A percentile compares a stretch with the other conserved stretches of the same genome.
Conservation (phyloP, 2,329 filamentous ascomycete genomes). For the Aspergillus tubingensis region DNA sequence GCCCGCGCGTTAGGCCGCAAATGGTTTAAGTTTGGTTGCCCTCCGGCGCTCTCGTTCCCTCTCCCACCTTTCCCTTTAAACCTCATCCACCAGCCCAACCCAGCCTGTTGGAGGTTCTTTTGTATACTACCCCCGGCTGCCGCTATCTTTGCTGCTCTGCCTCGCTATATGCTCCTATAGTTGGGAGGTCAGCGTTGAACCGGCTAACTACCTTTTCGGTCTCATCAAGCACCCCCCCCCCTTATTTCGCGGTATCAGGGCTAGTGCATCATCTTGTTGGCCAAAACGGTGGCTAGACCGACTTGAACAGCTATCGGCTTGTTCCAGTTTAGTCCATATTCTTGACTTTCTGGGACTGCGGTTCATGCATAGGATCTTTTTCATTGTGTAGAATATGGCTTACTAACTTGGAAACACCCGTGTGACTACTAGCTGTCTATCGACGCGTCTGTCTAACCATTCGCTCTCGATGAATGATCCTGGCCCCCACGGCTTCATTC, state of each 20-base stretch:
- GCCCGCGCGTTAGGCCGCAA: constrained; percentile 27
- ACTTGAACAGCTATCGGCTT: background rate
- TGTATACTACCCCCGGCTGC: background rate
- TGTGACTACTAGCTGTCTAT: background rate
- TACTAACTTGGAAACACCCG: background rate
- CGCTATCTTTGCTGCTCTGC: background rate
- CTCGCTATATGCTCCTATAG: background rate
- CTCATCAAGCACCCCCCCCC: background rate
- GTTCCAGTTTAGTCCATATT: background rate
- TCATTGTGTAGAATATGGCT: constrained; percentile 1
- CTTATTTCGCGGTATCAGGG: background rate
- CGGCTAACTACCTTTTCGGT: background rate
- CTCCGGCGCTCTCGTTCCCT: constrained; percentile 12
- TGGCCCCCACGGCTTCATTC: constrained; percentile 6
- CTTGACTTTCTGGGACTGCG: background rate
- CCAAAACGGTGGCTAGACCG: background rate
- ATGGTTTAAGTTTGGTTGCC: constrained; percentile 18
- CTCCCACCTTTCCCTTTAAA: background rate
- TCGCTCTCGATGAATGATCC: constrained; percentile 1
- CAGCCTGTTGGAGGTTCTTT: background rate
- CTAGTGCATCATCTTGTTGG: background rate
- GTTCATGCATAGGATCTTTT: background rate
- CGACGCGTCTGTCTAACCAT: background rate
- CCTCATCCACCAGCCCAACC: background rate
- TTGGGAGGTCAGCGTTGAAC: background rate